Evolutionary conservation across 441 rosid species (phyloP).

Genomic region (Populus hybrid): DNA sequence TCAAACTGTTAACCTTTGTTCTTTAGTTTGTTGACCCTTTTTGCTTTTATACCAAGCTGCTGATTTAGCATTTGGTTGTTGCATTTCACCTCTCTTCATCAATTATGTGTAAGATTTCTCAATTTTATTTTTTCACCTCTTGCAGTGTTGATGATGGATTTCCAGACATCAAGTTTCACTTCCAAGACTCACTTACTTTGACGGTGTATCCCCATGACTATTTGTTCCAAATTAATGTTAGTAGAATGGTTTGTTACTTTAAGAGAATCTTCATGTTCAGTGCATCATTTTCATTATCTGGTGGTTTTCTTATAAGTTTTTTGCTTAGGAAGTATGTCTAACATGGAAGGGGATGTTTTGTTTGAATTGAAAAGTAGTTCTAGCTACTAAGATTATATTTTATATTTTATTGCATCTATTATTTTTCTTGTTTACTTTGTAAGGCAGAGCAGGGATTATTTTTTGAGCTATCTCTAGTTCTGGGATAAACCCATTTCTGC

Average conservation of each 20-base stretch:
- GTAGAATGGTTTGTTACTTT: constrained; percentile 17
- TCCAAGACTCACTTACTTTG: constrained; percentile 59
- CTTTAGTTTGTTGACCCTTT: not conserved
- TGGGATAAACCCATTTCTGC: not conserved
- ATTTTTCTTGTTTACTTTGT: not conserved
- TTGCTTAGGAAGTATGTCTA: not conserved
- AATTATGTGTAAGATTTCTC: not conserved
- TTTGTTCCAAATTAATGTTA: constrained; percentile 60
- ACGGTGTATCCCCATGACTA: constrained; percentile 70
- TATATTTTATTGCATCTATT: not conserved
- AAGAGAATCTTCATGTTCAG: not conserved
- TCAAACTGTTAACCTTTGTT: not conserved
- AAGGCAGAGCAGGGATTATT: not conserved
- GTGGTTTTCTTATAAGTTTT: not conserved
- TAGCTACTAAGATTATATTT: not conserved
- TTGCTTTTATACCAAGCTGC: not conserved
- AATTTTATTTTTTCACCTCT: constrained; percentile 17
- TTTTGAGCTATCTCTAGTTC: not conserved
- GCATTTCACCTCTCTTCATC: not conserved
- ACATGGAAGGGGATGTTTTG: not conserved
- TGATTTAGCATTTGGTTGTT: not conserved
- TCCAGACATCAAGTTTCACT: constrained; percentile 67
- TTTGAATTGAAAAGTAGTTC: not conserved
- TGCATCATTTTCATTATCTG: not conserved
- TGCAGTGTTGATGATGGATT: constrained; percentile 79